Base-by-base conservation (phyloP, 2,329 filamentous ascomycete species). In the Plectosphaerella sp. region DNA sequence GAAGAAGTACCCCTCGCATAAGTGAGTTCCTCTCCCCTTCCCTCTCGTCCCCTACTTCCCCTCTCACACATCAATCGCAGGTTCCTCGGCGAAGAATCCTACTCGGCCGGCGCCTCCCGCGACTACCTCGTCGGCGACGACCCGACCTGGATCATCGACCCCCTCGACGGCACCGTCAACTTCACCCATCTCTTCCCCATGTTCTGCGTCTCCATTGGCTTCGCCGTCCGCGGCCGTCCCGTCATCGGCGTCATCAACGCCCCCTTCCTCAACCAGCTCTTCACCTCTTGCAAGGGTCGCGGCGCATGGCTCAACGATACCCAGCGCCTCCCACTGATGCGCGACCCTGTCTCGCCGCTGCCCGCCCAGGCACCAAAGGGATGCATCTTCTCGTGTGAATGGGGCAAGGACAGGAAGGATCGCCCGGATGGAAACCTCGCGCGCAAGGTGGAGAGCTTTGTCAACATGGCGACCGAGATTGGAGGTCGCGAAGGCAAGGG, bases 151-250 rank as follows among this genome's bases (percentile, higher is more conserved):
- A 83, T 85, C 61, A 78, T 91, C 41, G 88, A 92, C 67, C 88
- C 88, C 10, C 76, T 91, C 25, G 88, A 91, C 62, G 87, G 86
- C 72, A 91, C 88, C 3, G 87, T 91, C 54, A 91, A 91, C 73
- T 91, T 88, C 70, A 89, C 87, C 28, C 88, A 91, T 66, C 77
- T 89, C 6, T 90, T 89, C 63, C 87, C 87, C 53, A 89, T 90
- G 84, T 91, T 89, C 70, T 91, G 88, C 67, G 84, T 91, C 43
- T 89, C 85, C 36, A 90, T 91, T 61, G 87, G 78, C 47, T 84
- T 91, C 61, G 73, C 86, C 22, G 62, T 88, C 51, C 67, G 78
- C 16, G 75, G 78, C 7, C 67, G 73, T 25, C 85, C 88, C 3
- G 67, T 85, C 2, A 80, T 91, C 48, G 88, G 88, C 18, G 79